Base-by-base conservation (phyloP, 768 basidiomycete genomes). In the Lactarius trivialis region DNA sequence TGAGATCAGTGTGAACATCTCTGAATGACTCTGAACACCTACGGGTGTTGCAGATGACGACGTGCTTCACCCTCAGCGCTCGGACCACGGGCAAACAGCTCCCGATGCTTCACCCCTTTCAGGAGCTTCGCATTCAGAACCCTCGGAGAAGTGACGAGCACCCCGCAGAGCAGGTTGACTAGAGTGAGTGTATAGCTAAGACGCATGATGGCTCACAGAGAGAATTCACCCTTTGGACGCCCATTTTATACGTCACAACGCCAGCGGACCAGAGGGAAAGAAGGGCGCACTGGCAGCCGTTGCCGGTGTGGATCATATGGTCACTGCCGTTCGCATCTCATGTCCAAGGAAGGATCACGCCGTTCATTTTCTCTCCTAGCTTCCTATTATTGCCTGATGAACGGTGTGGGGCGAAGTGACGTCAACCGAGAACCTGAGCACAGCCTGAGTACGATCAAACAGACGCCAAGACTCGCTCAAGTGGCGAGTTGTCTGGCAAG, bases 1-100 rank as follows among this genome's bases (percentile, higher is more conserved):
- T n/a, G n/a, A n/a, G n/a, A n/a, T n/a, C n/a, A n/a, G n/a, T n/a
- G n/a, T n/a, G n/a, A n/a, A n/a, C n/a, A n/a, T n/a, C n/a, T n/a
- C n/a, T n/a, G n/a, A n/a, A n/a, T n/a, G n/a, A n/a, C n/a, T n/a
- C n/a, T n/a, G n/a, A n/a, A n/a, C n/a, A n/a, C n/a, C n/a, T n/a
- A n/a, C n/a, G n/a, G n/a, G n/a, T n/a, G n/a, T n/a, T n/a, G n/a
- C n/a, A n/a, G n/a, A n/a, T n/a, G n/a, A 24, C 50, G 60, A 33
- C 36, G 58, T 15, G 33, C 21, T 11, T 39, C 41, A 11, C 28
- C 14, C 17, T 14, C 36, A 11, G 7, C 7, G 2, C n/a, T n/a
- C n/a, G n/a, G n/a, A n/a, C 37, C 53, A 39, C 64, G 68, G 17
- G 39, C 30, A n/a, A 65, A 45, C 2, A 30, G 21, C 36, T 57